These are phyloP conservation scores for Hymenotorrendiella dingleyae DNA, from an alignment of 2,329 filamentous ascomycete genomes.

Conservation along the genomic window DNA sequence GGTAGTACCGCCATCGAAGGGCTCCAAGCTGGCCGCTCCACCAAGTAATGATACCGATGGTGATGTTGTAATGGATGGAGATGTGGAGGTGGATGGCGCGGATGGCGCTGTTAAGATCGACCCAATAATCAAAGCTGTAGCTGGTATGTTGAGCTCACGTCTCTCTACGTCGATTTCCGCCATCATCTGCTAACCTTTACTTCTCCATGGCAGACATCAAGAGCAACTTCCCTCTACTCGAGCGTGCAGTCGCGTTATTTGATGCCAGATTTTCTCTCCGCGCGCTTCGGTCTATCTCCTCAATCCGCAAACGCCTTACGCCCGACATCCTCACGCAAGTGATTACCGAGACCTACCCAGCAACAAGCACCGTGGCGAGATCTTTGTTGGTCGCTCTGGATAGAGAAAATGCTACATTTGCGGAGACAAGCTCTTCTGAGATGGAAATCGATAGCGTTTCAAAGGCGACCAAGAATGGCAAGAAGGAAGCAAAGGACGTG, in stretches of 20 bases:
- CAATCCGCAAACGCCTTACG: conserved; percentile 84
- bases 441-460: conserved; percentile 68
- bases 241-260: conserved; percentile 86
- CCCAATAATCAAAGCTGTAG: conserved; percentile 52
- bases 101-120: conserved; percentile 50
- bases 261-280: conserved; percentile 92
- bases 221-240: conserved; percentile 84
- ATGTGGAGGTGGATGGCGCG: conserved; percentile 24
- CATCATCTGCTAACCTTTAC: conserved; percentile 12
- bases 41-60: conserved; percentile 56
- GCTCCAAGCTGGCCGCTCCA: conserved; percentile 50
- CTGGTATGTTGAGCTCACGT: conserved; percentile 54
- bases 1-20: conserved; percentile 69
- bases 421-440: conserved; percentile 50
- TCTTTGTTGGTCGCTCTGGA: conserved; percentile 65
- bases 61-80: conserved; percentile 66
- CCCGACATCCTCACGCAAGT: conserved; percentile 75
- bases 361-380: conserved; percentile 55
- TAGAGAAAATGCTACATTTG: conserved; percentile 59
- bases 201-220: conserved; percentile 68
- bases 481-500: conserved; percentile 65
- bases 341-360: conserved; percentile 73
- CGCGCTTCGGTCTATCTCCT: conserved; percentile 90
- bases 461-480: conserved; percentile 51
- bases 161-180: not conserved